Percentiles rank a stretch among this genome's conserved stretches.
Conservation (phyloP, 2,329 filamentous ascomycete genomes). For the Cladosporium sp. region DNA sequence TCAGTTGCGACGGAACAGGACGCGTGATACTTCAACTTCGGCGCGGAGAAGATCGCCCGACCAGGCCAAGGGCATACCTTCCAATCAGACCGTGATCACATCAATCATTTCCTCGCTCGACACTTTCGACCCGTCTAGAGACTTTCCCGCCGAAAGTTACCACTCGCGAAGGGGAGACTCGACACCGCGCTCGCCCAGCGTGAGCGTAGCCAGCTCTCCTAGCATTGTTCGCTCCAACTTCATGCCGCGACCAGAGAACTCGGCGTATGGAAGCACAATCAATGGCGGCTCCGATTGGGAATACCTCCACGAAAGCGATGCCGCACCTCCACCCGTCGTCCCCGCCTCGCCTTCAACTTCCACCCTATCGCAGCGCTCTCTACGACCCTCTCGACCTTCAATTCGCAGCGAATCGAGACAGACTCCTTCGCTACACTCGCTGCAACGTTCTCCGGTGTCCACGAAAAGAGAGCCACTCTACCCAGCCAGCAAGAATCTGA, state of each 20-base stretch:
- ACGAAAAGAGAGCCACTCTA: constrained; percentile 1
- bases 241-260: constrained; percentile 14
- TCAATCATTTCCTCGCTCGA: constrained; percentile 60
- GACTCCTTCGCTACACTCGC: constrained; percentile 5
- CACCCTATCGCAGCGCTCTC: constrained; percentile 5
- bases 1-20: constrained; percentile 4
- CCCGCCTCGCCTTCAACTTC: constrained; percentile 2
- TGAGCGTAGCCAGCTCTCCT: constrained; percentile 21
- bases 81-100: constrained; percentile 66
- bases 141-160: constrained; percentile 16
- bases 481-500: constrained; percentile 21
- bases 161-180: constrained; percentile 18
- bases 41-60: constrained; percentile 20
- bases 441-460: constrained; percentile 5
- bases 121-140: constrained; percentile 23
- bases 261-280: constrained; percentile 52
- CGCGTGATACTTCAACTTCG: constrained; percentile 1
- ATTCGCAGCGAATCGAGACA: constrained; percentile 3
- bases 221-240: constrained; percentile 7
- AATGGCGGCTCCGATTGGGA: constrained; percentile 36
- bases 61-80: constrained; percentile 38
- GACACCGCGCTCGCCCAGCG: constrained; percentile 20
- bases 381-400: neutral
- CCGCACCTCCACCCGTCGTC: constrained; percentile 53
- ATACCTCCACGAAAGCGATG: constrained; percentile 52